Evolutionary conservation across 1,139 yeast species (phyloP).

Genomic region (Scheffersomyces lignicola): DNA sequence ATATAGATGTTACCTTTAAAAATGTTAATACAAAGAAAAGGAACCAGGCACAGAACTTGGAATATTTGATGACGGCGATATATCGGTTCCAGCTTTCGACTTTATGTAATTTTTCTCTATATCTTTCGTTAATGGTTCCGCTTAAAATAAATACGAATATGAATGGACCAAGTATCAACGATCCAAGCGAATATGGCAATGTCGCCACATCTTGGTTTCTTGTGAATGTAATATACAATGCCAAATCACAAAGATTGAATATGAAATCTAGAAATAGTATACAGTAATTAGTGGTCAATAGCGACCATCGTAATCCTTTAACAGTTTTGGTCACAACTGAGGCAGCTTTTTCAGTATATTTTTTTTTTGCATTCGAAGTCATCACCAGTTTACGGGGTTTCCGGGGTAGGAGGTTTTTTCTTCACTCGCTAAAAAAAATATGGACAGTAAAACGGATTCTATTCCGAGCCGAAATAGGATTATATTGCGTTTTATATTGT

Average conservation of each 20-base stretch:
- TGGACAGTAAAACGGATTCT: no score
- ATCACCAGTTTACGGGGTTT: no score
- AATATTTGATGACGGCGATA: conserved; percentile 2
- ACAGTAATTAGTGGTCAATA: no score
- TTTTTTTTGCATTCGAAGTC: no score
- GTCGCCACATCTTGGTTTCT: neutral
- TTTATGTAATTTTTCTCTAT: neutral
- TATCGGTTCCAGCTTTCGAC: neutral
- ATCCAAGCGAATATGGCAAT: neutral
- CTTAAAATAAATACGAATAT: neutral
- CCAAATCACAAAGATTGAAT: neutral
- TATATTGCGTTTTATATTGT: no score
- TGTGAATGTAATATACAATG: neutral
- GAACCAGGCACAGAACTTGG: conserved; percentile 8
- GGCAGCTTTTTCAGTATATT: no score
- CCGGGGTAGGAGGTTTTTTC: no score
- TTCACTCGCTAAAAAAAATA: no score
- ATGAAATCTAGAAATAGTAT: no score
- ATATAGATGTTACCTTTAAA: conserved; percentile 12
- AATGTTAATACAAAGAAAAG: conserved; percentile 11
- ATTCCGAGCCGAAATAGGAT: no score
- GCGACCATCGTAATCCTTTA: no score
- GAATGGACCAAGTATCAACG: neutral
- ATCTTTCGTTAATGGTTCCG: neutral
- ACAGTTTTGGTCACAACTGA: no score